These are phyloP conservation scores for Moricandia arvensis DNA, from an alignment of 345 rosid genomes.

Conservation along the genomic window DNA sequence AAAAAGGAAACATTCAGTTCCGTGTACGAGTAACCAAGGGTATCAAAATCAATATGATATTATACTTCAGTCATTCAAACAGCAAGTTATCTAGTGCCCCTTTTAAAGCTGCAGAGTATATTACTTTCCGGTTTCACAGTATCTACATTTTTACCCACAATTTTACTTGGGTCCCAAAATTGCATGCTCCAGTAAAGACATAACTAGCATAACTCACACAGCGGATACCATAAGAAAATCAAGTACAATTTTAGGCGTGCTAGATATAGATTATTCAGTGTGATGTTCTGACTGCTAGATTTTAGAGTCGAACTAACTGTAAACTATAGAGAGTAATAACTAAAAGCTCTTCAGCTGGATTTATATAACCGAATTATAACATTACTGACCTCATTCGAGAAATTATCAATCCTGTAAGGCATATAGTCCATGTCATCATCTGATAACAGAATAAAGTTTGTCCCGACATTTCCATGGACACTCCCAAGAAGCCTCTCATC, in stretches of 20 bases:
- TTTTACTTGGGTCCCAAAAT: constrained; percentile 18
- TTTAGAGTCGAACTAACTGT: not conserved
- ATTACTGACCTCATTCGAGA: constrained; percentile 85
- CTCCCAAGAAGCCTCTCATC: constrained; percentile 76
- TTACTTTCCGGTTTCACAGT: not conserved
- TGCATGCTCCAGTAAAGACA: constrained; percentile 14
- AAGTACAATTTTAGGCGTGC: not conserved
- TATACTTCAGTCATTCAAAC: not conserved
- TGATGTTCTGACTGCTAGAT: constrained; percentile 4
- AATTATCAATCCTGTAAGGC: constrained; percentile 97
- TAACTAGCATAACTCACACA: constrained; percentile 10
- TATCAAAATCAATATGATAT: constrained; percentile 9
- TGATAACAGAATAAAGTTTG: constrained; percentile 83
- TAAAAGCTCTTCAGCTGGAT: not conserved
- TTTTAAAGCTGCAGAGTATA: not conserved
- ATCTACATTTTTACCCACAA: constrained; percentile 7
- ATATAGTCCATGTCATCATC: constrained; percentile 89
- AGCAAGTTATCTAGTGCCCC: not conserved
- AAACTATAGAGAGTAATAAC: constrained; percentile 11
- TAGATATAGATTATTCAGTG: constrained; percentile 5
- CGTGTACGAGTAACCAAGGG: constrained; percentile 10
- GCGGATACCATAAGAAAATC: not conserved
- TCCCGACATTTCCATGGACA: constrained; percentile 74
- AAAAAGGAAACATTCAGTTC: constrained; percentile 14
- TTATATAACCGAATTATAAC: constrained; percentile 16